Evolutionary conservation across 352 stramenopile species (phyloP), one percentile per base, ranked within the genome.

Genomic region (Globisporangium spiculum): DNA sequence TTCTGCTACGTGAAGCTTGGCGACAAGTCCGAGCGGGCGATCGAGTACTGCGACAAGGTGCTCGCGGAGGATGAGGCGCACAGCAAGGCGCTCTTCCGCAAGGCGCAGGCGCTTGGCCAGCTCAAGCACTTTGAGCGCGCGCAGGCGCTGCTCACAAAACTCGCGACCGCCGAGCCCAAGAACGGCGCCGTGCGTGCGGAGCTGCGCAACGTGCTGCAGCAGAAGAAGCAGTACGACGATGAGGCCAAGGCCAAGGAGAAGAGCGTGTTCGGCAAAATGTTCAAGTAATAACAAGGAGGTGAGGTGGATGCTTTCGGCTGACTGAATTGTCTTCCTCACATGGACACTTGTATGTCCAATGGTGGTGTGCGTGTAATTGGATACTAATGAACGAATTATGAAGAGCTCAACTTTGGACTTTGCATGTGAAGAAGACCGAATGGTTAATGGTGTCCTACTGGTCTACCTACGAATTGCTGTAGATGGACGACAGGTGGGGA

Each of bases 61-160:
- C 74, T 96, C 54, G 78, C 69, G n/a, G 67, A 88, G 22, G 77
- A 93, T 38, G 71, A 74, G 7, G 66, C 73, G 24, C 86, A 96
- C 70, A 84, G 77, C 70, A 96, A 96, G 72, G 88, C 86, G 30
- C 80, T 79, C 22, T 93, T 96, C 77, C 88, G 88, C 57, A 91
- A 93, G 75, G 86, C 84, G 44, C 86, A 94, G 71, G 84, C 84
- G 57, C 75, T 93, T 63, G 70, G 69, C 66, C 80, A 89, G 67
- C 75, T 89, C 34, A 65, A 72, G 68, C 70, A 88, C 55, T 90
- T 81, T 59, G 83, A 90, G 8, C 78, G 72, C 26, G 84, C 86
- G 14, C 77, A 84, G 34, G 62, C 71, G 56, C 66, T 96, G 26
- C 80, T 96, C 32, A 75, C 58, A 24, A 74, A 80, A 27, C 69